phyloP scores from a whole-genome alignment of 1,284 basidiomycete genomes.

The Apiotrichum gracile region DNA sequence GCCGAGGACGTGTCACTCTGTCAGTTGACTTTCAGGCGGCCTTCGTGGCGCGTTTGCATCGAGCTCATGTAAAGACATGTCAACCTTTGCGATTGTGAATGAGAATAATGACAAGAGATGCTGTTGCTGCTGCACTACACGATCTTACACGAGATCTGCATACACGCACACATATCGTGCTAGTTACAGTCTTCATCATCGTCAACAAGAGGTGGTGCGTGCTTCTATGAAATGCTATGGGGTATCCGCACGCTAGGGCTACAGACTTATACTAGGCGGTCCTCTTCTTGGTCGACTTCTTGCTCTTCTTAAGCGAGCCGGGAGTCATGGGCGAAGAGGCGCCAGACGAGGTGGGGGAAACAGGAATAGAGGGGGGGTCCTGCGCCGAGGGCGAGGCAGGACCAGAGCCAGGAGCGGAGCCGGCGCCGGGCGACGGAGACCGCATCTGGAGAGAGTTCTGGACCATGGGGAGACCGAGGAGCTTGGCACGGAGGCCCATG shows the following conservation, averaged over 20 bases:
- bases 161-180: no score
- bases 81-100: no score
- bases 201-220: background rate
- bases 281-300: constrained; percentile 3
- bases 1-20: no score
- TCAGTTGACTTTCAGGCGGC: no score
- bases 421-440: background rate
- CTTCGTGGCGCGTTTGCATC: no score
- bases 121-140: no score
- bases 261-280: background rate
- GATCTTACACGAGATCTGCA: no score
- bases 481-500: constrained; percentile 16
- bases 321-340: constrained; percentile 2
- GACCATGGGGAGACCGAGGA: constrained; percentile 14
- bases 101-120: no score
- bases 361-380: background rate
- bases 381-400: background rate
- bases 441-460: constrained; percentile 2
- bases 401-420: background rate
- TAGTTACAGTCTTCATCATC: background rate
- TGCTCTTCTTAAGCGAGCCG: background rate
- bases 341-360: constrained; percentile 2
- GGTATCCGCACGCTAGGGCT: background rate
- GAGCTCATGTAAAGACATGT: no score
- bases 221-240: background rate